These are phyloP conservation scores for Hagleromyces aurorensis DNA, from an alignment of 805 yeast genomes.

Conservation along the genomic window DNA sequence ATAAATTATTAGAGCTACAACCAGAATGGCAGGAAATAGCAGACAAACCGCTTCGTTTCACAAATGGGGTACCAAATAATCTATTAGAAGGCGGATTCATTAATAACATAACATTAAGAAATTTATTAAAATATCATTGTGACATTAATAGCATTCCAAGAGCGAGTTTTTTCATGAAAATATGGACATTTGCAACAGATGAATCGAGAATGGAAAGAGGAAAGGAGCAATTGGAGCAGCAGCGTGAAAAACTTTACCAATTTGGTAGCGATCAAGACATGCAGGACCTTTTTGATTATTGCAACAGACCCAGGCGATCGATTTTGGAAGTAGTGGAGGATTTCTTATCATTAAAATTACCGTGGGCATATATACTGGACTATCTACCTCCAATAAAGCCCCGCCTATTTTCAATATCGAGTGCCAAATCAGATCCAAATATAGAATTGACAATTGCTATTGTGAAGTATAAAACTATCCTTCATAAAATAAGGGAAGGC, in stretches of 20 bases:
- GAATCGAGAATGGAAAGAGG: slow-evolving; percentile 21
- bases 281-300: slow-evolving; percentile 82
- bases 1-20: slow-evolving; percentile 56
- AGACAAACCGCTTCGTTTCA: slow-evolving; percentile 38
- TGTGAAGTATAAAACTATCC: slow-evolving; percentile 78
- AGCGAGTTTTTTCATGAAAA: slow-evolving; percentile 65
- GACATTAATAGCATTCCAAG: slow-evolving; percentile 81
- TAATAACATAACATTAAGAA: slow-evolving; percentile 56
- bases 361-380: slow-evolving; percentile 68
- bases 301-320: slow-evolving; percentile 88
- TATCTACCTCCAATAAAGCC: slow-evolving; percentile 74
- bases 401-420: slow-evolving; percentile 78
- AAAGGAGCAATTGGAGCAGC: slow-evolving; percentile 41
- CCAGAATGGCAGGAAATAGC: slow-evolving; percentile 62
- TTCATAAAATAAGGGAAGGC: slow-evolving; percentile 70
- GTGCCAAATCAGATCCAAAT: slow-evolving; percentile 35
- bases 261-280: slow-evolving; percentile 64
- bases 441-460: slow-evolving; percentile 74
- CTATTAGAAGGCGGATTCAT: slow-evolving; percentile 55
- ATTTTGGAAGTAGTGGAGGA: slow-evolving; percentile 77
- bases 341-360: slow-evolving; percentile 67
- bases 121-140: slow-evolving; percentile 67
- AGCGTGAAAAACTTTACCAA: slow-evolving; percentile 66
- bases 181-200: slow-evolving; percentile 71
- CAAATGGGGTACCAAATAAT: slow-evolving; percentile 23